phyloP scores from a whole-genome alignment of 2,329 filamentous ascomycete species.

The Ophiocordyceps camponoti-leonardi region DNA sequence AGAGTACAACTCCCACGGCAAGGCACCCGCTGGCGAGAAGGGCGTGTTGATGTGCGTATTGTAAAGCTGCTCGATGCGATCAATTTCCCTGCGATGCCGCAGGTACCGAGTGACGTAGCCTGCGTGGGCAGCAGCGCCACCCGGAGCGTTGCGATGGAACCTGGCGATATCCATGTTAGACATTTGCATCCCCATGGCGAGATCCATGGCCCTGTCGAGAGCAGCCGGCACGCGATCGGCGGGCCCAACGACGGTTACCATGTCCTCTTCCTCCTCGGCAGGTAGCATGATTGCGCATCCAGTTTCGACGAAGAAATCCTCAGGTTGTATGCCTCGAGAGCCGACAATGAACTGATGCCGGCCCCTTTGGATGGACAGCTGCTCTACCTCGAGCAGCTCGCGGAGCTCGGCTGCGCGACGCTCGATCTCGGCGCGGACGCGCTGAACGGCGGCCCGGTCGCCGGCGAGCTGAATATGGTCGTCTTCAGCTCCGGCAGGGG shows the following conservation, averaged over 20 bases:
- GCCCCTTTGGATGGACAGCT: constrained; percentile 67
- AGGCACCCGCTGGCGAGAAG: constrained; percentile 46
- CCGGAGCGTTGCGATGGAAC: constrained; percentile 57
- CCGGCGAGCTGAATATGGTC: constrained; percentile 74
- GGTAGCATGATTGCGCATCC: constrained; percentile 81
- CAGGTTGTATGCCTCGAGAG: constrained; percentile 57
- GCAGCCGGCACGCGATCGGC: constrained; percentile 55
- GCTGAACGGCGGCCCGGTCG: constrained; percentile 67
- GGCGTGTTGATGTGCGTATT: constrained; percentile 79
- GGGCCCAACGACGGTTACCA: constrained; percentile 71
- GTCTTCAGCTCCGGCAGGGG: constrained; percentile 47
- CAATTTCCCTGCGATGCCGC: constrained; percentile 62
- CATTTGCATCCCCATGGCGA: constrained; percentile 76
- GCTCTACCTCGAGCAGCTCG: constrained; percentile 57
- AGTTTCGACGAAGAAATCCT: constrained; percentile 80
- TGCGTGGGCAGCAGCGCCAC: constrained; percentile 61
- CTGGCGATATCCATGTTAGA: constrained; percentile 67
- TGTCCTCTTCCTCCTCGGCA: constrained; percentile 60
- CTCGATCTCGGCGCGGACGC: constrained; percentile 67
- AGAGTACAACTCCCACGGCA: constrained; percentile 79
- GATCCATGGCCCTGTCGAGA: constrained; percentile 69
- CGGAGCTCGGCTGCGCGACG: constrained; percentile 59
- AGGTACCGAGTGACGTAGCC: constrained; percentile 79
- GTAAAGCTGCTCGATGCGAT: constrained; percentile 64
- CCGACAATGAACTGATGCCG: constrained; percentile 93